Percentiles rank a stretch among this genome's conserved stretches.
phyloP scores from a whole-genome alignment of 768 basidiomycete species.

The Panaeolus papilionaceus region DNA sequence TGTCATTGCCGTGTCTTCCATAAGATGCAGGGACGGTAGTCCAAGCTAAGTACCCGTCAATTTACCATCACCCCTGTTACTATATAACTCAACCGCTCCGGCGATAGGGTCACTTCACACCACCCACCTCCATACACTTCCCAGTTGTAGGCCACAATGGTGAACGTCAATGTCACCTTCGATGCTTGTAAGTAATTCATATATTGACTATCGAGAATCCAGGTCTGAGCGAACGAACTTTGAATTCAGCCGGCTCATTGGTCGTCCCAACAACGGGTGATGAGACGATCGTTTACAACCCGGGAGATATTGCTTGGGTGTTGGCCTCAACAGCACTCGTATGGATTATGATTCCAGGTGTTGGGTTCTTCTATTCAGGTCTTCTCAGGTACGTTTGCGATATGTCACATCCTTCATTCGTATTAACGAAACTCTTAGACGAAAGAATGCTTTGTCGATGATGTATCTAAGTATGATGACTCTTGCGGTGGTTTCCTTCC shows the following conservation, averaged over 20 bases:
- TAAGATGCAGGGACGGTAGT: constrained; percentile 1
- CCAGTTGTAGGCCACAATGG: constrained; percentile 21
- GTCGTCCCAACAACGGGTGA: constrained; percentile 26
- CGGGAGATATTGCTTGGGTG: constrained; percentile 63
- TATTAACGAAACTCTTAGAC: constrained; percentile 40
- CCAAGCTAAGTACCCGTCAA: neutral
- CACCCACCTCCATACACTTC: neutral
- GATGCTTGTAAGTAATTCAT: constrained; percentile 36
- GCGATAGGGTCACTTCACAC: neutral
- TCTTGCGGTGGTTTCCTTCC: constrained; percentile 83
- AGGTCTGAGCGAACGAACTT: neutral
- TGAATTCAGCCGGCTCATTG: constrained; percentile 29
- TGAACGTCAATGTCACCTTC: constrained; percentile 41
- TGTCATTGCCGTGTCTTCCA: neutral
- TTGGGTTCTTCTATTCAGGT: constrained; percentile 92
- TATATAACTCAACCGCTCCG: neutral
- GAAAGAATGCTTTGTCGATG: constrained; percentile 95
- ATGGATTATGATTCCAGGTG: constrained; percentile 85
- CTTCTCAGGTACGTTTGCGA: constrained; percentile 52
- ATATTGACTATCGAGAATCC: neutral
- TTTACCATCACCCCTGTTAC: neutral
- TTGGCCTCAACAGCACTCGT: constrained; percentile 82
- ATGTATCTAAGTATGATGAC: constrained; percentile 84
- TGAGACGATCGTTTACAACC: constrained; percentile 42
- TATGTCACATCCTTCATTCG: too few species aligned